Evolutionary conservation across 1,284 basidiomycete species (phyloP), one percentile per base, ranked within the genome.

Genomic region (Phylloporus gajari): DNA sequence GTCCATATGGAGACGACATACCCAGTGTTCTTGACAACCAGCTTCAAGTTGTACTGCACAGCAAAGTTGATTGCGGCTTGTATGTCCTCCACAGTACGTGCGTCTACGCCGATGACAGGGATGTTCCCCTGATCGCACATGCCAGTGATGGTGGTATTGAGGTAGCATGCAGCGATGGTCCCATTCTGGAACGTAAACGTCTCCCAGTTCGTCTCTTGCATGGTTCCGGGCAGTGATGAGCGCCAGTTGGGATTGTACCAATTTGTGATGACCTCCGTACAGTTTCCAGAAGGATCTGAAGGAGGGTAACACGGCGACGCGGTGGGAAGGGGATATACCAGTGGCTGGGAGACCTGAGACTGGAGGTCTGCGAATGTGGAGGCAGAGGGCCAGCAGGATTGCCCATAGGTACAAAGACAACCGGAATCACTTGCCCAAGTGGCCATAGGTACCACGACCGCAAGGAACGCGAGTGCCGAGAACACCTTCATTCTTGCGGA

Each of bases 11-110:
- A 63, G n/a, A 42, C n/a, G 38, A 74, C 81, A 35, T 74, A 85
- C 83, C 87, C 87, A 17, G 88, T 88, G 68, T 86, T 87, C 76
- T 88, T 89, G n/a, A 89, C 79, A 1, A 85, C 85, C 7, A 88
- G 72, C 13, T 84, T 84, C 30, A 88, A 76, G 70, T 88, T 85
- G 65, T 86, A 79, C 53, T 80, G 73, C 13, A 74, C 80, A 0
- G 85, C 69, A 65, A 79, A 79, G 1, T 30, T 59, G 8, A 80
- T 63, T 5, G 75, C 86, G 53, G 82, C 84, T 70, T 86, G 84
- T 7, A 89, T 75, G 72, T 87, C 86, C n/a, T 69, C 72, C 11
- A 79, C 78, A 0, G 70, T 78, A 9, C 83, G 81, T 0, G 83
- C 86, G 25, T 75, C 74, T 2, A 78, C 70, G 7, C 77, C 72